Base-by-base conservation (phyloP, 257 asterid species). In the Linaria vulgaris region DNA sequence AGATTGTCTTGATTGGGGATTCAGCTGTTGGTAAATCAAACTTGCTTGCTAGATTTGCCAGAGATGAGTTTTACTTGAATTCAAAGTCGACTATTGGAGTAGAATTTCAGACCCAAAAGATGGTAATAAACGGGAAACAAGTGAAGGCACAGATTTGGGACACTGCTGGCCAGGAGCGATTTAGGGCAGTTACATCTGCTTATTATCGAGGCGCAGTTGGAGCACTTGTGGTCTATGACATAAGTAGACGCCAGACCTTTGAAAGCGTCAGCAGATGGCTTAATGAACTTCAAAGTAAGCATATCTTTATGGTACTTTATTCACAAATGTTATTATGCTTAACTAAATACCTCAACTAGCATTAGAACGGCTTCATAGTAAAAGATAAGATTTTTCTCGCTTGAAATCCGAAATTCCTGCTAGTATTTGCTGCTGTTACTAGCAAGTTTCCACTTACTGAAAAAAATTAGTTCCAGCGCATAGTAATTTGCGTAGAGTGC, bases 201-300 rank as follows among this genome's bases (percentile, higher is more conserved):
- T 91, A 91, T 78, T 91, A 91, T 68, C 78, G 98, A 79, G 98
- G 98, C 38, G 98, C 96, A 4, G 98, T 91, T 56, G 98, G 98
- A 66, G 98, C 98, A 12, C 96, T 91, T 73, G 79, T 91, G 38
- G 96, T 91, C 58, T 91, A 91, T 57, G 98, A 91, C 80, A 80
- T 86, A 75, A 91, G 96, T 78, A 78, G 96, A 58, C 91, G 95
- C 51, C 96, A 69, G 76, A 88, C 98, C 22, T 91, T 88, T 20
- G 96, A 91, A 15, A 86, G 87, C 62, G 72, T 88, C 14, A 77
- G 89, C 38, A 81, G 96, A 76, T 91, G 98, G 96, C 96, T 88
- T 44, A 88, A 83, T 45, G 98, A 91, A 77, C 98, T 91, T 67
- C 98, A 88, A 24, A 86, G 98, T 91, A 88, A 88, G 95, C 67